phyloP scores from a whole-genome alignment of 345 rosid species.

The Sonneratia caseolaris region DNA sequence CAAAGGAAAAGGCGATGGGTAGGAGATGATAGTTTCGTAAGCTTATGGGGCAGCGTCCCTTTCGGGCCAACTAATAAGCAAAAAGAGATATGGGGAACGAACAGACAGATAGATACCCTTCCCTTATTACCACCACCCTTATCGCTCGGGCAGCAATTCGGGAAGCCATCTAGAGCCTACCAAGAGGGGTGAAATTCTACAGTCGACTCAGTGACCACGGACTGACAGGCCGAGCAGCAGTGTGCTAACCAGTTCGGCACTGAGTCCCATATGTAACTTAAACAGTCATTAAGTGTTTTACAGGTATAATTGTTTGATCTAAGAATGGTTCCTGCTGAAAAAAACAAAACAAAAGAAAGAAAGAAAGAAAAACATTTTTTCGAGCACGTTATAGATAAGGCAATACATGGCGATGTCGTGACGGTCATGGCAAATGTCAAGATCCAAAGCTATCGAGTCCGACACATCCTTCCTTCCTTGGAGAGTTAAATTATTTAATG shows the following conservation, averaged over 20 bases:
- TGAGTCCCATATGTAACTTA: too few relatives aligned
- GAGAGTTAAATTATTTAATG: background rate
- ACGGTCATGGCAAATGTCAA: background rate
- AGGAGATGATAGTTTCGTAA: background rate
- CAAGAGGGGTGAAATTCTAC: background rate
- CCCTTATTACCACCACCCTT: constrained; percentile 11
- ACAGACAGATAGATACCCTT: constrained; percentile 31
- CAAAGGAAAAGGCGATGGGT: background rate
- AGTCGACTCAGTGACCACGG: background rate
- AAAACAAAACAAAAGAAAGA: too few relatives aligned
- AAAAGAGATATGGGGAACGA: constrained; percentile 25
- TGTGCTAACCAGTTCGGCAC: too few relatives aligned
- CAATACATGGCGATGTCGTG: background rate
- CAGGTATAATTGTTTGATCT: too few relatives aligned
- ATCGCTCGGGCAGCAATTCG: background rate
- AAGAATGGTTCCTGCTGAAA: too few relatives aligned
- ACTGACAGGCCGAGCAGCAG: background rate
- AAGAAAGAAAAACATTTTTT: too few relatives aligned
- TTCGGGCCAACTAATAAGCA: constrained; percentile 42
- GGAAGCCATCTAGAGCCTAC: background rate
- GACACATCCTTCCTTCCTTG: background rate
- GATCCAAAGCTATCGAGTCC: background rate
- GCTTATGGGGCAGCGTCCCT: constrained; percentile 17
- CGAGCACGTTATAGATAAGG: background rate
- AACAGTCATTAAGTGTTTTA: too few relatives aligned